A percentile compares a stretch with the other conserved stretches of the same genome.
Evolutionary conservation across 2,329 filamentous ascomycete genomes (phyloP).

Genomic region (Podosphaera xanthii): DNA sequence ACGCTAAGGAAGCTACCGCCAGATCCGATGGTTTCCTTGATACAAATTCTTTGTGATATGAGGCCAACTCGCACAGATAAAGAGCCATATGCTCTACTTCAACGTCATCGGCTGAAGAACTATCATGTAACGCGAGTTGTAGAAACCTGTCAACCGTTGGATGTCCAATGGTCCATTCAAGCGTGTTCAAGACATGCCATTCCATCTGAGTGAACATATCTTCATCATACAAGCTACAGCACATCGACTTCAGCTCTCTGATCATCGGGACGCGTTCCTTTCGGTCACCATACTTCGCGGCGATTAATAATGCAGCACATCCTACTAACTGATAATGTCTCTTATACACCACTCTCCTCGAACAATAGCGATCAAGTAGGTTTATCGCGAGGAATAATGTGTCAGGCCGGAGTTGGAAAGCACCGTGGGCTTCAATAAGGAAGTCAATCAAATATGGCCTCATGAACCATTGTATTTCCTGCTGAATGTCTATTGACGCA

Average conservation of each 20-base stretch:
- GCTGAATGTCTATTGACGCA: slow-evolving; percentile 95
- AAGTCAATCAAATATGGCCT: slow-evolving; percentile 94
- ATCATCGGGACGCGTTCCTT: slow-evolving; percentile 98
- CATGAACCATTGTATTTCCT: slow-evolving; percentile 99
- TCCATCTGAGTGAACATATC: slow-evolving; percentile 99
- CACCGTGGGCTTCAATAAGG: slow-evolving; percentile 85
- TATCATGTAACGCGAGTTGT: slow-evolving; percentile 62
- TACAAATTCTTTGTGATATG: slow-evolving; percentile 95
- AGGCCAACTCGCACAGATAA: slow-evolving; percentile 83
- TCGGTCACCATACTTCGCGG: slow-evolving; percentile 95
- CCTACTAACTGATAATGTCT: slow-evolving; percentile 96
- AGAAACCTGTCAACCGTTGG: slow-evolving; percentile 90
- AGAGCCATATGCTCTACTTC: slow-evolving; percentile 75
- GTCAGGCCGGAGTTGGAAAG: slow-evolving; percentile 81
- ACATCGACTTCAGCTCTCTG: slow-evolving; percentile 95
- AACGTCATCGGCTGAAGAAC: slow-evolving; percentile 43
- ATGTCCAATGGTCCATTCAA: slow-evolving; percentile 90
- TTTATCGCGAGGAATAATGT: slow-evolving; percentile 94
- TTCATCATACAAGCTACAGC: slow-evolving; percentile 91
- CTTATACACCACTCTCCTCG: slow-evolving; percentile 93
- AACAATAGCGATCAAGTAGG: slow-evolving; percentile 92
- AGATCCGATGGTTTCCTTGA: slow-evolving; percentile 78
- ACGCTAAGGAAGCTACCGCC: slow-evolving; percentile 64
- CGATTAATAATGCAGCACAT: slow-evolving; percentile 85
- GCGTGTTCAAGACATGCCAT: slow-evolving; percentile 94